phyloP scores from a whole-genome alignment of 2,329 filamentous ascomycete genomes.

The Apiospora phragmitis region DNA sequence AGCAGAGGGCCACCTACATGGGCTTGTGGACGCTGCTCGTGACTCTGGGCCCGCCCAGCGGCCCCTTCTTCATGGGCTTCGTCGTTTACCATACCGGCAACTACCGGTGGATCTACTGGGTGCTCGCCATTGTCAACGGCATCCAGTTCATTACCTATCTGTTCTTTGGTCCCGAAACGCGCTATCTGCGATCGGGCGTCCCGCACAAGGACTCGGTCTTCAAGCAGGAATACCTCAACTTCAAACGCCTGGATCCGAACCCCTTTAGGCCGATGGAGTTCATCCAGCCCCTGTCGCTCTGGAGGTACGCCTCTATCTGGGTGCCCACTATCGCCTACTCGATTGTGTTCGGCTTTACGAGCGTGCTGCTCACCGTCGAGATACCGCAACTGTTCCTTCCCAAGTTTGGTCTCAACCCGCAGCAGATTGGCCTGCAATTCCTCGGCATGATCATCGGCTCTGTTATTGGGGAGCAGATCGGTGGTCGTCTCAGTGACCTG shows the following conservation, averaged over 20 bases:
- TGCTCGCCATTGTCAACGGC: conserved; percentile 57
- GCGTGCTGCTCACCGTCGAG: conserved; percentile 56
- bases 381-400: conserved; percentile 58
- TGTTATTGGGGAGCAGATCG: conserved; percentile 58
- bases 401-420: conserved; percentile 56
- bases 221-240: conserved; percentile 43
- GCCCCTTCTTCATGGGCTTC: conserved; percentile 40
- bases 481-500: conserved; percentile 52
- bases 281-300: conserved; percentile 46
- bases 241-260: conserved; percentile 51
- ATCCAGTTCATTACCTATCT: conserved; percentile 57
- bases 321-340: conserved; percentile 54
- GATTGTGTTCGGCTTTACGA: conserved; percentile 57
- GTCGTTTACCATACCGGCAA: conserved; percentile 49
- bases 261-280: conserved; percentile 52
- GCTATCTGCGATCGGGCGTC: conserved; percentile 45
- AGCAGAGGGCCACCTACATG: conserved; percentile 54
- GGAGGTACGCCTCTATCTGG: conserved; percentile 45
- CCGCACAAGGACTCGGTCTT: conserved; percentile 38
- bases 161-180: conserved; percentile 56
- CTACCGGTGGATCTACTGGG: conserved; percentile 61
- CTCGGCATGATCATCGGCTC: conserved; percentile 57
- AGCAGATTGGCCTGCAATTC: conserved; percentile 60
- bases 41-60: conserved; percentile 27
- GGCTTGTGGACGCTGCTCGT: conserved; percentile 53